Base-by-base conservation (phyloP, 2,329 filamentous ascomycete genomes). In the Stemphylium lycopersici region DNA sequence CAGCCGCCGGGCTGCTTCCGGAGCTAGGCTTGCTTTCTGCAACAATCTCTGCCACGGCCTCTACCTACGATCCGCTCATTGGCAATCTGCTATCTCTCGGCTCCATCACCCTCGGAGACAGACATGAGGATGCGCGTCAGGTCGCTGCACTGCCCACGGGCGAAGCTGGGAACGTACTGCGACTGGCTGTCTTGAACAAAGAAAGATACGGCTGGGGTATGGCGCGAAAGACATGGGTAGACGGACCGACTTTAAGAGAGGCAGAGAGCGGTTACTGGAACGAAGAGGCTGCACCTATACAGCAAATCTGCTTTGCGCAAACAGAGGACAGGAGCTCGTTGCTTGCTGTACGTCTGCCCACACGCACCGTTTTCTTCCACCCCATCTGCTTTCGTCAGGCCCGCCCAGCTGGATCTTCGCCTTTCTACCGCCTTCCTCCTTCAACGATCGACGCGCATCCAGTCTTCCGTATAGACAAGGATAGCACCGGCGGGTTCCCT, bases 401-500 rank as follows among this genome's bases (percentile, higher is more conserved):
- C 6, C 56, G 58, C 22, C 46, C 63, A 6, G 48, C 67, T 3
- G 26, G 12, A 2, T 55, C 37, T 6, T 69, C 69, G 11, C 56
- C 34, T 3, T 54, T 62, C 34, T 71, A 67, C 39, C 34, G 58
- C 1, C 59, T 71, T 2, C 71, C 69, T 1, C 65, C 80, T 3
- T 85, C 86, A 0, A 78, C 78, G 46, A 78, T 92, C 13, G 78
- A 82, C 34, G 75, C 82, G 2, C 85, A 84, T 39, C 81, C 81
- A 0, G 66, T 89, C 2, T 68, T 85, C 6, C 79, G 76, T 8
- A 70, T 91, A n/a, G 71, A 77, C 0, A 77, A 78, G 12, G 69
- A 78, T 2, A 73, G 82, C 26, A 87, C 84, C 0, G 85, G 83
- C 1, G 83, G 82, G 1, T 76, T 73, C 26, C 67, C 79, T 0